Conservation (phyloP, 306 rosid genomes). For the Luffa acutangula region DNA sequence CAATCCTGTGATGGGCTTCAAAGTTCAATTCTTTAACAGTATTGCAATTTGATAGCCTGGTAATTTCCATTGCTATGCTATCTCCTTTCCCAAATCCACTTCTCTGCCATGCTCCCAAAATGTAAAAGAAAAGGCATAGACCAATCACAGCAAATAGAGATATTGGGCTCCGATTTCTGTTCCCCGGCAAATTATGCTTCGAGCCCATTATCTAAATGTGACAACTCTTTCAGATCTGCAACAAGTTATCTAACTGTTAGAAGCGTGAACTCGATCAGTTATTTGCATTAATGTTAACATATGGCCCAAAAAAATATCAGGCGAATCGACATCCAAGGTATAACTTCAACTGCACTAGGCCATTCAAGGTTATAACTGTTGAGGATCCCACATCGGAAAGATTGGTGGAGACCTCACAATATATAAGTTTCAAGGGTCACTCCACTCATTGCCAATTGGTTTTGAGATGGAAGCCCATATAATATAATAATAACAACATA, state of each 20-base stretch:
- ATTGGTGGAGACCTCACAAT: no score
- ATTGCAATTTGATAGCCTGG: constrained; percentile 56
- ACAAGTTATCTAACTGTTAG: background rate
- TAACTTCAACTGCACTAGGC: background rate
- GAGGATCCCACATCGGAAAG: no score
- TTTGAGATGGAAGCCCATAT: no score
- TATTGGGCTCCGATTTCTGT: constrained; percentile 50
- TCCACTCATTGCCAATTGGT: no score
- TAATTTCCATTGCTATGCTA: constrained; percentile 47
- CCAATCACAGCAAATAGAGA: constrained; percentile 68
- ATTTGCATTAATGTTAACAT: background rate
- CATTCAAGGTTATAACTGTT: background rate
- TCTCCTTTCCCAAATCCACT: constrained; percentile 85
- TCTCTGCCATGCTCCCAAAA: constrained; percentile 95
- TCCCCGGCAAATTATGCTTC: constrained; percentile 40
- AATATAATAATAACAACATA: no score
- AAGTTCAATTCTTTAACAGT: constrained; percentile 51
- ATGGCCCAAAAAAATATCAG: background rate
- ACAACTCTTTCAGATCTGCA: constrained; percentile 22
- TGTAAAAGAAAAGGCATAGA: constrained; percentile 81
- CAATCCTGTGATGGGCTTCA: constrained; percentile 66
- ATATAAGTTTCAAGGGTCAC: no score
- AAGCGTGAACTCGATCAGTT: background rate
- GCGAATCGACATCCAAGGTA: background rate
- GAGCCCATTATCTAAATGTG: constrained; percentile 45